Conservation (phyloP, 345 rosid genomes). For the Eucalyptus coolabah region DNA sequence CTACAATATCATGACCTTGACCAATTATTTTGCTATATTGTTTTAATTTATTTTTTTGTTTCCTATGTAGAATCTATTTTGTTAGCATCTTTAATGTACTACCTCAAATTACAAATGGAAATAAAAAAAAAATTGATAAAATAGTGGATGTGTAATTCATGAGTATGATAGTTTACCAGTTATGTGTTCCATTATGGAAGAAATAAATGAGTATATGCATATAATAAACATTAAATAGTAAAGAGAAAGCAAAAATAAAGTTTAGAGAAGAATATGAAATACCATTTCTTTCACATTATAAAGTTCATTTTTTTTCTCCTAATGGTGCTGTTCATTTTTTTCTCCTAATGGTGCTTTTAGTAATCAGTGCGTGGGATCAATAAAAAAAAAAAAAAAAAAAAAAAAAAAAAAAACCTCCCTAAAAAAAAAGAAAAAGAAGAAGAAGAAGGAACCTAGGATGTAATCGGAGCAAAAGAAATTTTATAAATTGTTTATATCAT, state of each 20-base stretch:
- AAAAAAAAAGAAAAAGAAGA: too few species aligned
- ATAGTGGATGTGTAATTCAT: not conserved
- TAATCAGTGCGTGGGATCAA: not conserved
- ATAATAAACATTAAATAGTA: not conserved
- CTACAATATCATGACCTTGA: not conserved
- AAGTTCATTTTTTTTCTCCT: not conserved
- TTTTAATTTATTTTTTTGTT: not conserved
- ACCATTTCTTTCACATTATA: not conserved
- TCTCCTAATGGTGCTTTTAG: not conserved
- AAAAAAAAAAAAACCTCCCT: not conserved
- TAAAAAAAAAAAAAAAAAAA: not conserved
- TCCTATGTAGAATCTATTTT: not conserved
- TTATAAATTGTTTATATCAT: not conserved
- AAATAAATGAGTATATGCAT: not conserved
- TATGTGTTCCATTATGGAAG: not conserved
- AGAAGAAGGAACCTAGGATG: not conserved
- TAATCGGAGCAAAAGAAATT: fast-evolving
- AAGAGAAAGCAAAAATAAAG: not conserved
- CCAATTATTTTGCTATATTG: not conserved
- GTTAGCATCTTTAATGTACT: not conserved
- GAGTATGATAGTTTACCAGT: not conserved
- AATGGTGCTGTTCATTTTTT: not conserved
- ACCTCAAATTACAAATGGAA: not conserved
- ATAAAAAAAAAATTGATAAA: not conserved
- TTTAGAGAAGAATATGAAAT: not conserved